phyloP scores from a whole-genome alignment of 345 rosid species.

The Garcia nutans region DNA sequence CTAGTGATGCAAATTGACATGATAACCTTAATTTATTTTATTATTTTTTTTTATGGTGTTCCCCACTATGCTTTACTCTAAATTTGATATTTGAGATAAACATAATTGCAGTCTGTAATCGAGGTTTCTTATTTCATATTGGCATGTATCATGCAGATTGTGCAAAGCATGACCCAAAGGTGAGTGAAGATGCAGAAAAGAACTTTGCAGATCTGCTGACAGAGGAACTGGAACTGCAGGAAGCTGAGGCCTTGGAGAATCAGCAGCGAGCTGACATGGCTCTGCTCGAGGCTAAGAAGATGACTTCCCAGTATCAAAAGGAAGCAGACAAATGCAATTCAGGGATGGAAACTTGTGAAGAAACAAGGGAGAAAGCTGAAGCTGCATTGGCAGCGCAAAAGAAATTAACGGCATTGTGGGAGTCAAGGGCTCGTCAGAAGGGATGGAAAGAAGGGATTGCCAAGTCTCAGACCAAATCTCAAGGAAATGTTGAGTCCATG shows the following conservation, averaged over 20 bases:
- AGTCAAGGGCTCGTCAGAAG: conserved; percentile 73
- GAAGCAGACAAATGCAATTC: conserved; percentile 98
- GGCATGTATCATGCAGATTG: conserved; percentile 48
- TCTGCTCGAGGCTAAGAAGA: conserved; percentile 91
- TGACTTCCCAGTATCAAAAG: conserved; percentile 85
- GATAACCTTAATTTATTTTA: too few species aligned
- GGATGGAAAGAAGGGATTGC: conserved; percentile 76
- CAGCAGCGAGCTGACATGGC: conserved; percentile 71
- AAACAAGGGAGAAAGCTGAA: conserved; percentile 85
- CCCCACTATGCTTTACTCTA: not conserved
- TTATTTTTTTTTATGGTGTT: not conserved
- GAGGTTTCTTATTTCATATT: conserved; percentile 7
- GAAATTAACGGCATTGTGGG: conserved; percentile 78
- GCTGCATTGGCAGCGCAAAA: conserved; percentile 63
- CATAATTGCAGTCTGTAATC: not conserved
- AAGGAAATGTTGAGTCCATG: conserved; percentile 48
- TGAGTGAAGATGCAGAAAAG: conserved; percentile 78
- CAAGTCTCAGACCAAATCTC: conserved; percentile 44
- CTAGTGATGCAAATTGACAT: not conserved
- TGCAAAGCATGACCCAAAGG: conserved; percentile 79
- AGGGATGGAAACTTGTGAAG: conserved; percentile 98
- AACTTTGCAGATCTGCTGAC: conserved; percentile 70
- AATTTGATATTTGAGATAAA: not conserved
- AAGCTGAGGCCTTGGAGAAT: conserved; percentile 72
- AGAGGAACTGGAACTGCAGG: conserved; percentile 82